These are phyloP conservation scores for Seiridium unicorne DNA, from an alignment of 2,329 filamentous ascomycete species.

Conservation along the genomic window DNA sequence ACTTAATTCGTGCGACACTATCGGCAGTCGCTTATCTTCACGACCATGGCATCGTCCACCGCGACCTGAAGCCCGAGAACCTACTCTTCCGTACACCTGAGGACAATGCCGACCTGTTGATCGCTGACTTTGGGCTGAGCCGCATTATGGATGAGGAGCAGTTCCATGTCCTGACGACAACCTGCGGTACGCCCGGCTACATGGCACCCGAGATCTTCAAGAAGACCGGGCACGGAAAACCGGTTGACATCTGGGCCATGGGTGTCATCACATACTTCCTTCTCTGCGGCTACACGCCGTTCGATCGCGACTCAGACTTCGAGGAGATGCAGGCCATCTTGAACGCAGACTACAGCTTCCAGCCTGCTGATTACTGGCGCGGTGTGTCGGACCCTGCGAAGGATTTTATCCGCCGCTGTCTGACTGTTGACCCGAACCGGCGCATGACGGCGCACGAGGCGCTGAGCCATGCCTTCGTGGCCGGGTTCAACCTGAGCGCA, in stretches of 20 bases:
- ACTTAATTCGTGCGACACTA: slow-evolving; percentile 89
- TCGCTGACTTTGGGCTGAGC: slow-evolving; percentile 93
- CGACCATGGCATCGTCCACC: slow-evolving; percentile 97
- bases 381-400: slow-evolving; percentile 83
- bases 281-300: slow-evolving; percentile 95
- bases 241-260: slow-evolving; percentile 97
- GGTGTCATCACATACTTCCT: slow-evolving; percentile 99
- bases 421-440: slow-evolving; percentile 83
- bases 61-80: slow-evolving; percentile 97
- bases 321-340: slow-evolving; percentile 99
- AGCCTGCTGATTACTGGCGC: slow-evolving; percentile 93
- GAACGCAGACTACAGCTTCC: slow-evolving; percentile 93
- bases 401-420: slow-evolving; percentile 87
- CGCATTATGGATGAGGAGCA: slow-evolving; percentile 99
- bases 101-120: slow-evolving; percentile 94
- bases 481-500: slow-evolving; percentile 44
- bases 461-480: slow-evolving; percentile 64
- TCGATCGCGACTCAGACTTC: slow-evolving; percentile 94
- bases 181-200: slow-evolving; percentile 95
- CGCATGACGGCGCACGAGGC: slow-evolving; percentile 90
- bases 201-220: slow-evolving; percentile 99
- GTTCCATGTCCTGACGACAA: slow-evolving; percentile 96
- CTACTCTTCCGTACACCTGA: slow-evolving; percentile 94
- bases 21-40: slow-evolving; percentile 98
- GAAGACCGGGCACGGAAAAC: slow-evolving; percentile 96